Evolutionary conservation across 139 green algal genomes (phyloP).

Genomic region (Tetradesmus lagerheimii): DNA sequence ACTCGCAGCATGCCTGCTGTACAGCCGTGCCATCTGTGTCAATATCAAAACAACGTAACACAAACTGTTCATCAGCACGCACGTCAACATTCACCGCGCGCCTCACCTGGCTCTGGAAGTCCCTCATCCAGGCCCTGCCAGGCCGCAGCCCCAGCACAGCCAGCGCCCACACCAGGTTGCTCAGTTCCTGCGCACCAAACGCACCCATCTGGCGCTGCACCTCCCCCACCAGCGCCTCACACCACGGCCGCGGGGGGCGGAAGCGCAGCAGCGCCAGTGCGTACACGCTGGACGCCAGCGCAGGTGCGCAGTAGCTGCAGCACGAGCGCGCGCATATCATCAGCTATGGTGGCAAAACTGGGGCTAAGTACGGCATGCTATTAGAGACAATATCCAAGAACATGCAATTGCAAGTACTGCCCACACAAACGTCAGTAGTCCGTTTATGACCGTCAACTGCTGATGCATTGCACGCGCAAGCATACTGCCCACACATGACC

Average conservation of each 20-base stretch:
- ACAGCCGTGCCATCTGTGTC: too few relatives aligned
- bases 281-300: constrained; percentile 41
- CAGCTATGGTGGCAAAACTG: too few relatives aligned
- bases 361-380: too few relatives aligned
- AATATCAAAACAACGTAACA: not conserved
- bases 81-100: not conserved
- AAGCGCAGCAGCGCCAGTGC: constrained; percentile 44
- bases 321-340: too few relatives aligned
- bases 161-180: constrained; percentile 45
- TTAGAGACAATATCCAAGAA: too few relatives aligned
- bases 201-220: constrained; percentile 11
- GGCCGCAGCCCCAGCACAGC: constrained; percentile 39
- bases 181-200: constrained; percentile 40
- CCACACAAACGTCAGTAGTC: too few relatives aligned
- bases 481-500: too few relatives aligned
- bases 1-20: too few relatives aligned
- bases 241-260: not conserved
- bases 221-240: constrained; percentile 17
- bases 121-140: constrained; percentile 38
- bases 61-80: not conserved
- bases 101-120: constrained; percentile 49
- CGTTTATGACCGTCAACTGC: too few relatives aligned
- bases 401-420: too few relatives aligned
- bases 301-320: constrained; percentile 44
- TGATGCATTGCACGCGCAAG: not conserved